Evolutionary conservation across 441 rosid species (phyloP).

Genomic region (Iberis amara): DNA sequence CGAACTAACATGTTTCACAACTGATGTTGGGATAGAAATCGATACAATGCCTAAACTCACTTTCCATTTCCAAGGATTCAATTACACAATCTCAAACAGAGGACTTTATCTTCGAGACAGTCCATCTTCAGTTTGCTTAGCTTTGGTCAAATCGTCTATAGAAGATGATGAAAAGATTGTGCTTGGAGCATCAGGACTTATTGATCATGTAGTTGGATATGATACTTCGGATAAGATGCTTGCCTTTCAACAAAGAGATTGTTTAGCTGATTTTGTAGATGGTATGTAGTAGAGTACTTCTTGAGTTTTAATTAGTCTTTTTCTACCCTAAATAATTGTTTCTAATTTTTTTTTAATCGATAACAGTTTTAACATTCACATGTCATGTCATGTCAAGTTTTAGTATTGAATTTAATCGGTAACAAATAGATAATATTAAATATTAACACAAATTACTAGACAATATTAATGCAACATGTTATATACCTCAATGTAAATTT

Average conservation of each 20-base stretch:
- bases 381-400: no score
- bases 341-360: no score
- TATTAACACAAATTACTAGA: no score
- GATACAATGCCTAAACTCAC: constrained; percentile 28
- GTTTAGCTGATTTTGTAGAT: constrained; percentile 31
- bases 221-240: constrained; percentile 22
- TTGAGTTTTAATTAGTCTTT: no score
- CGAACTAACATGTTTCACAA: constrained; percentile 30
- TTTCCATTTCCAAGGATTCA: constrained; percentile 23
- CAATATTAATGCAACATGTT: no score
- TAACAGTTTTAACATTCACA: no score
- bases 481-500: no score
- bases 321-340: no score
- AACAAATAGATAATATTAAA: no score
- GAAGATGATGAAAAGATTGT: constrained; percentile 23
- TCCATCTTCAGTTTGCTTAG: constrained; percentile 27
- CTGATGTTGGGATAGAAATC: constrained; percentile 18
- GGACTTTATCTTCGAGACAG: constrained; percentile 26
- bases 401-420: no score
- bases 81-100: constrained; percentile 29
- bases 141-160: constrained; percentile 25
- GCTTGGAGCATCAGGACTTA: constrained; percentile 30
- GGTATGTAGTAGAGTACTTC: constrained; percentile 21
- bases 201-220: constrained; percentile 28
- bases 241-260: constrained; percentile 29